phyloP scores from a whole-genome alignment of 768 basidiomycete genomes.

The Podaxis carcinomalis region DNA sequence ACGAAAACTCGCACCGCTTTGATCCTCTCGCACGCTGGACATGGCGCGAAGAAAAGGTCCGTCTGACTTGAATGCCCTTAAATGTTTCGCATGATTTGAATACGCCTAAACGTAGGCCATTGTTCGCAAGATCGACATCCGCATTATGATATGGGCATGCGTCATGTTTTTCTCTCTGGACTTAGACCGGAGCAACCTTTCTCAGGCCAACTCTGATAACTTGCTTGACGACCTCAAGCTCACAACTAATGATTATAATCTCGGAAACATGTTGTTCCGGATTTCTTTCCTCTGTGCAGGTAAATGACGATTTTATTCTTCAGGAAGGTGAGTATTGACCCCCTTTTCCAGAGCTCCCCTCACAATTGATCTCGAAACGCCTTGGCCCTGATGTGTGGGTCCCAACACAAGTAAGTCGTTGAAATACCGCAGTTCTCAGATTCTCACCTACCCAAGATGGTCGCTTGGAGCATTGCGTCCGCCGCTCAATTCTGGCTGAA shows the following conservation, averaged over 20 bases:
- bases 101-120: conserved; percentile 30
- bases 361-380: conserved; percentile 63
- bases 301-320: conserved; percentile 12
- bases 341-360: conserved; percentile 46
- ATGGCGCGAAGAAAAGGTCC: conserved; percentile 59
- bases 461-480: conserved; percentile 53
- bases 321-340: neutral
- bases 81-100: neutral
- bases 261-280: neutral
- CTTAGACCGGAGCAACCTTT: neutral
- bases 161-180: conserved; percentile 52
- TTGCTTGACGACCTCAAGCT: conserved; percentile 51
- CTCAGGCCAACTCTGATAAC: conserved; percentile 59
- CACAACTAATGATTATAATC: conserved; percentile 45
- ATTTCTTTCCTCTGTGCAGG: conserved; percentile 40
- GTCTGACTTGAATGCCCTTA: conserved; percentile 9
- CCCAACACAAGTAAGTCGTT: conserved; percentile 21
- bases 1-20: conserved; percentile 62
- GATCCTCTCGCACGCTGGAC: conserved; percentile 68
- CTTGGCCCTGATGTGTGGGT: conserved; percentile 68
- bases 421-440: neutral
- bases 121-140: conserved; percentile 56
- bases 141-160: conserved; percentile 53
- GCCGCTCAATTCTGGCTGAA: conserved; percentile 32
- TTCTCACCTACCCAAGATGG: conserved; percentile 24